phyloP scores from a whole-genome alignment of 208 protist genomes.

The Phytomonas serpens region DNA sequence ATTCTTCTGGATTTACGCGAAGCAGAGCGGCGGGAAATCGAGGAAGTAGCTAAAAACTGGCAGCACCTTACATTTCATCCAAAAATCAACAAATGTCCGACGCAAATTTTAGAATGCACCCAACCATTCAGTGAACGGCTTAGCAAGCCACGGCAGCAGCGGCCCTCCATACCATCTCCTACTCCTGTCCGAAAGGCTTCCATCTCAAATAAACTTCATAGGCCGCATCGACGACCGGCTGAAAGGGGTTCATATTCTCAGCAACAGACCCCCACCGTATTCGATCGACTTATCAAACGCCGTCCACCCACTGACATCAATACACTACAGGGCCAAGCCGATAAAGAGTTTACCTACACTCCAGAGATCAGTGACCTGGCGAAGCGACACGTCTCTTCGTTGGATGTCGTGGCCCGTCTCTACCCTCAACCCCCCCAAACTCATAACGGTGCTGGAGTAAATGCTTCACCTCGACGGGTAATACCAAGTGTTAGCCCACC shows the following conservation, averaged over 20 bases:
- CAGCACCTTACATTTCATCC: slow-evolving; percentile 49
- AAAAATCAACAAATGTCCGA: slow-evolving; percentile 14
- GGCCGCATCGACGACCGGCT: not conserved
- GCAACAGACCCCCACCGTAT: not conserved
- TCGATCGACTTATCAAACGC: not conserved
- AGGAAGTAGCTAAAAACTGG: slow-evolving; percentile 35
- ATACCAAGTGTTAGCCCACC: not conserved
- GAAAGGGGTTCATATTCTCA: not conserved
- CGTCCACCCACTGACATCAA: not conserved
- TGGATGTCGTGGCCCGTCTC: not conserved
- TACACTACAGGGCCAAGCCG: not conserved
- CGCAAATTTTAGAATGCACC: not conserved
- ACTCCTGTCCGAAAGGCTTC: not conserved
- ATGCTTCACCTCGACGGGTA: not conserved
- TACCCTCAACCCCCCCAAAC: not conserved
- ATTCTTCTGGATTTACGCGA: slow-evolving; percentile 57
- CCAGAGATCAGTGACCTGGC: not conserved
- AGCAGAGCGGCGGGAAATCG: slow-evolving; percentile 35
- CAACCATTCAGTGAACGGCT: not conserved
- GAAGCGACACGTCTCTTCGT: not conserved
- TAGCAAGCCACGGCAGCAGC: not conserved
- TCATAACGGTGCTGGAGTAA: not conserved
- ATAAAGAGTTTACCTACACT: not conserved
- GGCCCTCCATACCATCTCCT: not conserved
- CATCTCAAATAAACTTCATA: not conserved